A percentile compares a stretch with the other conserved stretches of the same genome.
These are phyloP conservation scores for Fusarium robinianum DNA, from an alignment of 2,329 filamentous ascomycete genomes.

Conservation along the genomic window DNA sequence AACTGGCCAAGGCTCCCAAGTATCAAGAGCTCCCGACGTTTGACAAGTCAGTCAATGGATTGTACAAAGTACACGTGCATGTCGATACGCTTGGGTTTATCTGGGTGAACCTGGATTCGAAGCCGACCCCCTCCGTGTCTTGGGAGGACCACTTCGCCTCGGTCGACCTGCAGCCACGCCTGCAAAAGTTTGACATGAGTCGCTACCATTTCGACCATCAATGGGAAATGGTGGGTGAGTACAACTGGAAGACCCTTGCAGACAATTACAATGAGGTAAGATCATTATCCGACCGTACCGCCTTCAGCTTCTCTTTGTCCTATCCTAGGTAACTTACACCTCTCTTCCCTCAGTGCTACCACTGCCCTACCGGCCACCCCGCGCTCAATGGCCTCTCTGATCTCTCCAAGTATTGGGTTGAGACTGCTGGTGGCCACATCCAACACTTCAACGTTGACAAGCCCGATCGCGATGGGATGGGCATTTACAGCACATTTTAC, in stretches of 20 bases:
- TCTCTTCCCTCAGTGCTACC: constrained; percentile 54
- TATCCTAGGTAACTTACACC: not conserved
- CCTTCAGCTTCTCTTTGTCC: no score
- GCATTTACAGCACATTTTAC: constrained; percentile 6
- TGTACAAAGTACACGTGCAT: constrained; percentile 58
- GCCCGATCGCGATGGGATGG: not conserved
- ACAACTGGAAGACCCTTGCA: constrained; percentile 62
- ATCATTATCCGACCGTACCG: not conserved
- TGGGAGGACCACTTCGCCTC: constrained; percentile 56
- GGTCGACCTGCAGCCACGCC: constrained; percentile 50
- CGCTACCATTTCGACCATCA: constrained; percentile 61
- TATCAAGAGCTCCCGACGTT: constrained; percentile 60
- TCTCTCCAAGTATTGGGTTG: constrained; percentile 53
- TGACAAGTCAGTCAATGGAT: constrained; percentile 56
- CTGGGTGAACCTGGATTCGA: constrained; percentile 59
- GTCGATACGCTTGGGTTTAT: constrained; percentile 58
- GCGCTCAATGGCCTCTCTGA: constrained; percentile 50
- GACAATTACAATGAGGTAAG: constrained; percentile 62
- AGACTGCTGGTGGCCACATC: constrained; percentile 52
- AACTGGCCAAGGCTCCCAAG: constrained; percentile 61
- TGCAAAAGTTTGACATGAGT: constrained; percentile 48
- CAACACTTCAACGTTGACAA: constrained; percentile 51
- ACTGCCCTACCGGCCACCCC: constrained; percentile 63
- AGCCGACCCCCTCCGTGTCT: constrained; percentile 45
- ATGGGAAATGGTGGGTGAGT: constrained; percentile 59